phyloP scores from a whole-genome alignment of 345 rosid species.

The Crucihimalaya himalaica region DNA sequence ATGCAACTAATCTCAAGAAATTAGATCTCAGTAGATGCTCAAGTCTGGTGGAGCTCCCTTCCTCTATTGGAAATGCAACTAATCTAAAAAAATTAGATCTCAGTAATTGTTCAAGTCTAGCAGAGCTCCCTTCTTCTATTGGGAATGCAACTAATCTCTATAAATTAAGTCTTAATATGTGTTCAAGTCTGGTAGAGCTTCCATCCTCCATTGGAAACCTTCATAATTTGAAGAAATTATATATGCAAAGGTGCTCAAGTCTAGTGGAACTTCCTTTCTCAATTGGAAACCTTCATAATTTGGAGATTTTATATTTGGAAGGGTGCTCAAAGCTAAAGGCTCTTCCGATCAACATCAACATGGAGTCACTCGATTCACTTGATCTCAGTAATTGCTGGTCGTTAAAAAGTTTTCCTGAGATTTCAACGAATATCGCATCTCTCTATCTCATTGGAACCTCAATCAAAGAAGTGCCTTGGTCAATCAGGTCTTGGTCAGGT shows the following conservation, averaged over 20 bases:
- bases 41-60: not conserved
- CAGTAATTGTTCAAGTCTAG: no score
- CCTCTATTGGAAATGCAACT: not conserved
- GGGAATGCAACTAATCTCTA: not conserved
- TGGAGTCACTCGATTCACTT: not conserved
- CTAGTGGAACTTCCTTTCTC: not conserved
- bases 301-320: rapidly evolving
- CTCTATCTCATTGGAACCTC: not conserved
- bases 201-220: not conserved
- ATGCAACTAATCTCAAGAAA: no score
- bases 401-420: slow-evolving; percentile 3
- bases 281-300: not conserved
- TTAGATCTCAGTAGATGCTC: no score
- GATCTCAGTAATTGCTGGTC: not conserved
- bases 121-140: no score
- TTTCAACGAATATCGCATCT: not conserved
- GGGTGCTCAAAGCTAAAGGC: slow-evolving; percentile 3
- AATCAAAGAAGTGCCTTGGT: not conserved
- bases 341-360: slow-evolving; percentile 18
- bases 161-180: not conserved
- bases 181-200: not conserved
- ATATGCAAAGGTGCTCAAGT: not conserved
- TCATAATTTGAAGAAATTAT: no score
- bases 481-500: not conserved
- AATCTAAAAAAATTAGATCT: no score